Percentiles rank a stretch among this genome's conserved stretches.
phyloP scores from a whole-genome alignment of 169 alveolate species.

The Eimeria sp. region DNA sequence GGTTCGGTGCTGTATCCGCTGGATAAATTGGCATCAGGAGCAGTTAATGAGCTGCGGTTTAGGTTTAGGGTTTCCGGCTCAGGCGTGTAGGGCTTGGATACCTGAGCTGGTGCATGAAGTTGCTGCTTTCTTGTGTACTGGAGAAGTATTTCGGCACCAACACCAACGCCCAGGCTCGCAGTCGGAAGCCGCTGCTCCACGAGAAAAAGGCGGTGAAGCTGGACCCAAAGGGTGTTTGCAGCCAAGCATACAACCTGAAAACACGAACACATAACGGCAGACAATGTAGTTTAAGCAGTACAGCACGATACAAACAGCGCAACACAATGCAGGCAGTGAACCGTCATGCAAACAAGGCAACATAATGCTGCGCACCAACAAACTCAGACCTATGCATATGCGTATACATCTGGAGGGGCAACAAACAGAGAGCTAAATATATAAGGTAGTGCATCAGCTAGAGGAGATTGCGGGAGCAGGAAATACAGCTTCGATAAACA shows the following conservation, averaged over 20 bases:
- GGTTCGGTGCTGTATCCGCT: background rate
- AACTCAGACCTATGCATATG: background rate
- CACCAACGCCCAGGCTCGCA: conserved; percentile 61
- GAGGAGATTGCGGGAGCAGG: background rate
- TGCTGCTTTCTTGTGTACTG: conserved; percentile 69
- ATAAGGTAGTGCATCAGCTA: background rate
- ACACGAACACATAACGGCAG: background rate
- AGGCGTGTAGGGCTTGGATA: background rate
- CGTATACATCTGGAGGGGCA: background rate
- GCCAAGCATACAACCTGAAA: conserved; percentile 79
- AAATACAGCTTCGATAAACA: background rate
- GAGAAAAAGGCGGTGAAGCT: conserved; percentile 70
- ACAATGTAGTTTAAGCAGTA: background rate
- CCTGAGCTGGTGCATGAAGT: conserved; percentile 78
- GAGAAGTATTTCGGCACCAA: conserved; percentile 73
- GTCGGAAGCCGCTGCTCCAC: conserved; percentile 76
- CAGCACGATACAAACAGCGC: background rate
- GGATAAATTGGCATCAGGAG: background rate
- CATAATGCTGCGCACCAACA: background rate
- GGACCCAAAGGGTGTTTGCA: conserved; percentile 79
- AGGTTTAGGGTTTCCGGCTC: background rate
- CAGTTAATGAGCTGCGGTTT: background rate
- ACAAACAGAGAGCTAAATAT: background rate
- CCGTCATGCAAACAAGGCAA: background rate
- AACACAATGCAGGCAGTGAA: background rate